phyloP scores from a whole-genome alignment of 805 yeast genomes.

The Candida orba region DNA sequence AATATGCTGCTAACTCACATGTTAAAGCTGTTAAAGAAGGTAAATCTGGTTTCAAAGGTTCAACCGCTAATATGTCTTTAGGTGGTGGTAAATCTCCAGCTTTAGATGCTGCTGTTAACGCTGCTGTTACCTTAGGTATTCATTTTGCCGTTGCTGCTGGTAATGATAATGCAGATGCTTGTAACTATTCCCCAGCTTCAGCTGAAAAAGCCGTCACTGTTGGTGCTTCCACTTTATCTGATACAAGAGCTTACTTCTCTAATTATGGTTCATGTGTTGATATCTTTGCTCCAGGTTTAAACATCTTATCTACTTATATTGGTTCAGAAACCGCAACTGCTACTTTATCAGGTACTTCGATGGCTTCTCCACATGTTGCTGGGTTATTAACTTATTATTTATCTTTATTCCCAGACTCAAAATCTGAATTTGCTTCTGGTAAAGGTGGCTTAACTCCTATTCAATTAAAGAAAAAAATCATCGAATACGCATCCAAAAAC shows the following conservation, averaged over 20 bases:
- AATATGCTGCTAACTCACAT: constrained; percentile 73
- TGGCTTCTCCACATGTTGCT: constrained; percentile 96
- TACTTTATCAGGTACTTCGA: constrained; percentile 88
- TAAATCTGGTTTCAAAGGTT: constrained; percentile 69
- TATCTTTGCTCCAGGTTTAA: constrained; percentile 93
- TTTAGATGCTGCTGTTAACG: constrained; percentile 79
- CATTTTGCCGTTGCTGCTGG: constrained; percentile 97
- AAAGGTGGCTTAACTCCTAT: constrained; percentile 55
- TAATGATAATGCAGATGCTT: constrained; percentile 89
- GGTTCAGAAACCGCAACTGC: constrained; percentile 75
- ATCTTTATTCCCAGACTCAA: constrained; percentile 73
- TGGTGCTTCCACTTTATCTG: constrained; percentile 88
- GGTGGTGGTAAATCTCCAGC: constrained; percentile 92
- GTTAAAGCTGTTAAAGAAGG: constrained; percentile 41
- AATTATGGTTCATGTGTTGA: constrained; percentile 96
- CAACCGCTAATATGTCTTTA: constrained; percentile 87
- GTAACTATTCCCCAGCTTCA: constrained; percentile 86
- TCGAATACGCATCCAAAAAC: constrained; percentile 59
- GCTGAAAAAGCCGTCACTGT: constrained; percentile 83
- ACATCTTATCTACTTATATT: constrained; percentile 76
- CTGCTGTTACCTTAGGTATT: constrained; percentile 82
- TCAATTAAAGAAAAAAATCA: constrained; percentile 68
- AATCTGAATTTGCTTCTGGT: constrained; percentile 53
- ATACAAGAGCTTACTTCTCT: constrained; percentile 89
- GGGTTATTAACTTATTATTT: constrained; percentile 87